Conservation (phyloP, 73 alveolate species). For the Paramecium sonneborni region DNA sequence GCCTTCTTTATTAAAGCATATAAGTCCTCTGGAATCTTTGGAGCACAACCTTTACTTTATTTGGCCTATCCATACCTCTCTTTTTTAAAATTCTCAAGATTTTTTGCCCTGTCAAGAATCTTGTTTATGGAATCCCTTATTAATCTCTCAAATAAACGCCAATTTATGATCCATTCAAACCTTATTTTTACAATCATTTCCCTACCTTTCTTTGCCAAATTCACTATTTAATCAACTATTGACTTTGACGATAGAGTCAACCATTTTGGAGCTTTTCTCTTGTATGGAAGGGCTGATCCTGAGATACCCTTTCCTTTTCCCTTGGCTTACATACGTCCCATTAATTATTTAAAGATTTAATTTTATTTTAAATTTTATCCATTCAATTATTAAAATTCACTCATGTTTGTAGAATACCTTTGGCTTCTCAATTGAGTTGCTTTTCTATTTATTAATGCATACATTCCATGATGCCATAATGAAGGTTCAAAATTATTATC, state of each 20-base stretch:
- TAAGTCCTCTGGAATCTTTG: conserved; percentile 98
- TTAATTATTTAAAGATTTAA: conserved; percentile 45
- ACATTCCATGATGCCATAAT: conserved; percentile 60
- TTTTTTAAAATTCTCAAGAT: conserved; percentile 66
- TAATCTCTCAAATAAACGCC: conserved; percentile 68
- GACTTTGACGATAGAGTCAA: conserved; percentile 63
- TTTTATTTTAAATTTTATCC: conserved; percentile 51
- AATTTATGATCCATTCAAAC: conserved; percentile 62
- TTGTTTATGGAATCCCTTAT: conserved; percentile 64
- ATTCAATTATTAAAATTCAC: conserved; percentile 22
- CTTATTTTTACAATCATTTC: conserved; percentile 4
- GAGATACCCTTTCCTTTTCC: conserved; percentile 73
- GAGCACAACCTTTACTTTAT: conserved; percentile 86
- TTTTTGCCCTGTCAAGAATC: conserved; percentile 66
- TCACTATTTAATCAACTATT: conserved; percentile 56
- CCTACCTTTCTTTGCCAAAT: conserved; percentile 67
- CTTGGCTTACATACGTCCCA: conserved; percentile 71
- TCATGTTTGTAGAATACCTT: conserved; percentile 27
- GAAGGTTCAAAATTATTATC: conserved; percentile 64
- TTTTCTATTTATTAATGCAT: neutral
- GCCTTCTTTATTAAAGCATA: conserved; percentile 98
- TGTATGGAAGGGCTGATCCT: conserved; percentile 69
- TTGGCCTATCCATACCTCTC: conserved; percentile 44
- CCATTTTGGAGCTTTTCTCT: conserved; percentile 71
- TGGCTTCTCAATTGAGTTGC: conserved; percentile 36